Conservation (phyloP, 495 filamentous ascomycete genomes). For the Copromyces sp. region DNA sequence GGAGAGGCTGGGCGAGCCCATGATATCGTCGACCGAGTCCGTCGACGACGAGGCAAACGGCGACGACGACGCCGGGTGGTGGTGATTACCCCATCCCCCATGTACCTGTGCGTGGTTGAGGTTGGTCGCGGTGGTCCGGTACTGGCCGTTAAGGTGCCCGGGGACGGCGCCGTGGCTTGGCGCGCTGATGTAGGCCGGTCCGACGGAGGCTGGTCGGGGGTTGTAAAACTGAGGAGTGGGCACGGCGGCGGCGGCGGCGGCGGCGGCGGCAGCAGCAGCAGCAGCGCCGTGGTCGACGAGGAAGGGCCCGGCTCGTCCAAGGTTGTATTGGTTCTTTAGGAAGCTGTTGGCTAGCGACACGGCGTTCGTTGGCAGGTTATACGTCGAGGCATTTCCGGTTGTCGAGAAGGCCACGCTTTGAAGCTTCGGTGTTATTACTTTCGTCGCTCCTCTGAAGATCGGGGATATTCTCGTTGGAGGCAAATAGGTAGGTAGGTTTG, state of each 20-base stretch:
- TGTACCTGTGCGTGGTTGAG: neutral
- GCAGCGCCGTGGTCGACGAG: slow-evolving; percentile 5
- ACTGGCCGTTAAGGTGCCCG: slow-evolving; percentile 22
- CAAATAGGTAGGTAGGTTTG: neutral
- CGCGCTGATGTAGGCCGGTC: slow-evolving; percentile 15
- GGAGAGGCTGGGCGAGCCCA: slow-evolving; percentile 31
- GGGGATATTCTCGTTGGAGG: slow-evolving; percentile 10
- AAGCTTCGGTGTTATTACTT: slow-evolving; percentile 35
- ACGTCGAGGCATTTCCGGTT: slow-evolving; percentile 26
- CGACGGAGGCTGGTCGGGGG: slow-evolving; percentile 22
- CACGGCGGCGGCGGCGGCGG: slow-evolving; percentile 25
- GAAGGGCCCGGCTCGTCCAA: slow-evolving; percentile 11
- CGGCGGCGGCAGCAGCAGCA: slow-evolving; percentile 12
- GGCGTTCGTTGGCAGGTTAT: slow-evolving; percentile 21
- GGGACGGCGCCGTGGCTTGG: slow-evolving; percentile 13
- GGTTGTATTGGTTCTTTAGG: slow-evolving; percentile 9
- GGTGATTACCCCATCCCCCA: neutral
- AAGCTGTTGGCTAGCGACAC: slow-evolving; percentile 8
- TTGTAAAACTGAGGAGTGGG: slow-evolving; percentile 24
- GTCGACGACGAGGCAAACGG: slow-evolving; percentile 29
- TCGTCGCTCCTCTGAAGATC: slow-evolving; percentile 19
- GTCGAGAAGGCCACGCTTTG: slow-evolving; percentile 31
- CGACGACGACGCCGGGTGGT: slow-evolving; percentile 8
- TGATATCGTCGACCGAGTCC: slow-evolving; percentile 40
- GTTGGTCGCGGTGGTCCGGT: slow-evolving; percentile 15